These are phyloP conservation scores for Parmelia sp. DNA, from an alignment of 495 filamentous ascomycete genomes.

Conservation along the genomic window DNA sequence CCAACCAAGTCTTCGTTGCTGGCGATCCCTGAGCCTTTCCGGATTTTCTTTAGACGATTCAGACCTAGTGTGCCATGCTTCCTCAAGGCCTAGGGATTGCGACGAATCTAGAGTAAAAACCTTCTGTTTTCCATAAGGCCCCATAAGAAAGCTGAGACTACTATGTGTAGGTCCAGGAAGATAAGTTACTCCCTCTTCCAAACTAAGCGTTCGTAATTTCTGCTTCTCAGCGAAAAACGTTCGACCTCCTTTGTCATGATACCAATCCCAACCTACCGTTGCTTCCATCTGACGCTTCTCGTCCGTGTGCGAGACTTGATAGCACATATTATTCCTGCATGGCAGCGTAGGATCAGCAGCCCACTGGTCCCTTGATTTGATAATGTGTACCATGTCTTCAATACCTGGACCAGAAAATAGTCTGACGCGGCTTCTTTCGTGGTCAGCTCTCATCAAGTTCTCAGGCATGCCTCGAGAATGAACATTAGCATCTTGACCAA, in stretches of 20 bases:
- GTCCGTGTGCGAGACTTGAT: conserved; percentile 40
- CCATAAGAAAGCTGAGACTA: conserved; percentile 46
- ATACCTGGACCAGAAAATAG: conserved; percentile 37
- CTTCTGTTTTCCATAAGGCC: conserved; percentile 42
- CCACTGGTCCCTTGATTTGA: conserved; percentile 46
- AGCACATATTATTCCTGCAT: conserved; percentile 33
- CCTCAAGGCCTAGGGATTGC: conserved; percentile 38
- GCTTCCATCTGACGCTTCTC: conserved; percentile 41
- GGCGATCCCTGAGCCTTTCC: conserved; percentile 4
- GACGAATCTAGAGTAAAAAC: conserved; percentile 37
- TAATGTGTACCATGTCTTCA: conserved; percentile 40
- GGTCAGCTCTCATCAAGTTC: conserved; percentile 5
- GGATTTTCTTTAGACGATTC: conserved; percentile 16
- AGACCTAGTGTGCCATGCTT: conserved; percentile 36
- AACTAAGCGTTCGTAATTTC: conserved; percentile 25
- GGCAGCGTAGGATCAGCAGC: conserved; percentile 47
- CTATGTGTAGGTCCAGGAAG: conserved; percentile 33
- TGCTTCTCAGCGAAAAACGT: conserved; percentile 38
- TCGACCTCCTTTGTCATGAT: conserved; percentile 37
- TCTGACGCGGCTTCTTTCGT: conserved; percentile 4
- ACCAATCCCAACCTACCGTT: conserved; percentile 52
- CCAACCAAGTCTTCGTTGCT: conserved; percentile 47
- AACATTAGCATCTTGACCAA: conserved; percentile 9
- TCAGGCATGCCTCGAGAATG: conserved; percentile 21
- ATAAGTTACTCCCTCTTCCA: conserved; percentile 35